These are phyloP conservation scores for Mentha longifolia DNA, from an alignment of 257 asterid genomes.

Conservation along the genomic window DNA sequence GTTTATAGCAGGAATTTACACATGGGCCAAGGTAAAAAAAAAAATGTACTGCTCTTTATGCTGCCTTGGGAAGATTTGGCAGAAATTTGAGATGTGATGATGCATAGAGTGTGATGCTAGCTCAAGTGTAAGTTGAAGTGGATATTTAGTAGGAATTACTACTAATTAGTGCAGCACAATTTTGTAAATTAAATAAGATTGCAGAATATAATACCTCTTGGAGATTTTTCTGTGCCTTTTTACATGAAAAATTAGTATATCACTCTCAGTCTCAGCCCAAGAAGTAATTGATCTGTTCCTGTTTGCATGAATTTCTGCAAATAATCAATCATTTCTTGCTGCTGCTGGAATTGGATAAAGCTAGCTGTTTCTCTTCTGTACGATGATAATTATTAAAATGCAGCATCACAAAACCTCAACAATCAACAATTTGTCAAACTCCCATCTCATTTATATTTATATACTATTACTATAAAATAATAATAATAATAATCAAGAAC, in stretches of 20 bases:
- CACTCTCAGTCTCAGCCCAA: not conserved
- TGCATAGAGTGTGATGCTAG: too few relatives aligned
- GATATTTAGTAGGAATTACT: not conserved
- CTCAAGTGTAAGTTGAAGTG: too few relatives aligned
- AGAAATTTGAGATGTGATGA: not conserved
- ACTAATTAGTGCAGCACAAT: conserved; percentile 21
- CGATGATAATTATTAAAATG: not conserved
- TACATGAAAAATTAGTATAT: not conserved
- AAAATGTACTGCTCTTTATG: too few relatives aligned
- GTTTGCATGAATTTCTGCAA: conserved; percentile 9
- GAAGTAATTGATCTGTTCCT: too few relatives aligned
- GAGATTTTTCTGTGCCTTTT: not conserved
- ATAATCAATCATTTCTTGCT: conserved; percentile 7
- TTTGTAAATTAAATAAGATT: conserved; percentile 26
- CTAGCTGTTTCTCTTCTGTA: conserved; percentile 15
- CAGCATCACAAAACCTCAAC: not conserved
- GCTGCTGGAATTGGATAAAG: not conserved
- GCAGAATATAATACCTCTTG: not conserved
- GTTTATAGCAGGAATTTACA: too few relatives aligned
- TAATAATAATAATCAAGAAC: not conserved
- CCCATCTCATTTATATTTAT: not conserved
- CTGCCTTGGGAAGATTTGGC: too few relatives aligned
- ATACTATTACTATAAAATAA: too few relatives aligned
- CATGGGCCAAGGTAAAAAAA: too few relatives aligned
- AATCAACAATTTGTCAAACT: not conserved